phyloP scores from a whole-genome alignment of 2,329 filamentous ascomycete species.

The Colletotrichum gigasporum region DNA sequence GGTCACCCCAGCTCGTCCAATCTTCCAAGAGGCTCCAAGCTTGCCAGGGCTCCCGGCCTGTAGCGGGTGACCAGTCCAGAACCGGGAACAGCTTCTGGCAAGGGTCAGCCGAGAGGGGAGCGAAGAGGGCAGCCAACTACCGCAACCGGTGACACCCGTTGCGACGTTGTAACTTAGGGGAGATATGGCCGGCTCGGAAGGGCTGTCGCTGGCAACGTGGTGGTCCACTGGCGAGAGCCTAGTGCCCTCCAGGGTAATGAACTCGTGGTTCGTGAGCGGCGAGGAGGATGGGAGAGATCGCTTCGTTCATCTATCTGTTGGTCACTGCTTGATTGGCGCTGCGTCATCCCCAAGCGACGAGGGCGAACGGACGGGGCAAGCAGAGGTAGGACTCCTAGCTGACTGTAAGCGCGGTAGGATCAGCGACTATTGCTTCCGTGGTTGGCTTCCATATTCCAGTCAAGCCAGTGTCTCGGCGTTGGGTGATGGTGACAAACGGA shows the following conservation, averaged over 20 bases:
- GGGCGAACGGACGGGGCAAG: neutral
- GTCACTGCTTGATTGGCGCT: neutral
- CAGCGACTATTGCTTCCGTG: neutral
- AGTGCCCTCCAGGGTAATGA: neutral
- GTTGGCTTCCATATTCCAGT: neutral
- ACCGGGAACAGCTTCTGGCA: constrained; percentile 12
- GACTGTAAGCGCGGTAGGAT: neutral
- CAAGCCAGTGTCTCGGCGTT: neutral
- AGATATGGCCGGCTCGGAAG: constrained; percentile 17
- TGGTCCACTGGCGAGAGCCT: constrained; percentile 7
- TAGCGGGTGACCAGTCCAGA: constrained; percentile 21
- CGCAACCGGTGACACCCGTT: constrained; percentile 17
- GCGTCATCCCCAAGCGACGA: neutral
- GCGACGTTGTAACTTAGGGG: constrained; percentile 26
- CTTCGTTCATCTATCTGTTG: neutral
- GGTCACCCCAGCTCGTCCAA: constrained; percentile 29
- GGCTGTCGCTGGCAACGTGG: constrained; percentile 14
- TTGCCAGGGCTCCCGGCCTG: constrained; percentile 19
- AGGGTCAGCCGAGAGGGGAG: constrained; percentile 13
- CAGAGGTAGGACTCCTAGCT: neutral
- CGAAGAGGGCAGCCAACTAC: constrained; percentile 2
- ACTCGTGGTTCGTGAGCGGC: constrained; percentile 24
- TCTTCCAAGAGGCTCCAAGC: constrained; percentile 24
- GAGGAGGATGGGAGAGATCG: neutral
- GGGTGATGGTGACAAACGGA: neutral